These are phyloP conservation scores for Canavalia ensiformis DNA, from an alignment of 306 rosid genomes.

Conservation along the genomic window DNA sequence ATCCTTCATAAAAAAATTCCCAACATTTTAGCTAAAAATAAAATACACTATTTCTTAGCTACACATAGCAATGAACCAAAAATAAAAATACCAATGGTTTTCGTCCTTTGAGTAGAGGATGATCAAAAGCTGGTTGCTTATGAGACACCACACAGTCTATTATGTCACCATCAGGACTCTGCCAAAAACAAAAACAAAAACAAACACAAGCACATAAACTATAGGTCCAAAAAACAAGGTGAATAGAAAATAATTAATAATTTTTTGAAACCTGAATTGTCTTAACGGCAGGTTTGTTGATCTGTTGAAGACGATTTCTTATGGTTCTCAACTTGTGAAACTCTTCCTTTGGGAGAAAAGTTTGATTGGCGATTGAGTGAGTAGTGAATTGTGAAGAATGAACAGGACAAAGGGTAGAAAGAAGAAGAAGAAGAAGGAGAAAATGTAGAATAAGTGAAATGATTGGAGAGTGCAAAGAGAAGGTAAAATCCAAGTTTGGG, in stretches of 20 bases:
- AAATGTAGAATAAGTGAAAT: constrained; percentile 56
- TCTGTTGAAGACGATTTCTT: constrained; percentile 60
- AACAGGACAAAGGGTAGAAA: constrained; percentile 54
- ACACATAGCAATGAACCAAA: neutral
- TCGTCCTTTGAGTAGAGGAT: constrained; percentile 72
- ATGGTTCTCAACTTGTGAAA: constrained; percentile 56
- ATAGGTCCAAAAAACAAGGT: neutral
- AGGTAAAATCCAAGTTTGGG: constrained; percentile 64
- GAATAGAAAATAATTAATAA: neutral
- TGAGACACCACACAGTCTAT: constrained; percentile 82
- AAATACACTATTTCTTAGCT: neutral
- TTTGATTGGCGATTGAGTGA: constrained; percentile 53
- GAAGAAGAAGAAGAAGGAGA: constrained; percentile 48
- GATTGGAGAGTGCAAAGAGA: constrained; percentile 50
- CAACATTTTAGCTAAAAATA: too few relatives aligned
- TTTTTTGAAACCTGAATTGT: constrained; percentile 65
- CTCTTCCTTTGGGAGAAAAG: constrained; percentile 64
- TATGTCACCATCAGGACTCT: constrained; percentile 91
- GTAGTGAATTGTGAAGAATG: constrained; percentile 45
- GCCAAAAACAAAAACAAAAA: constrained; percentile 32
- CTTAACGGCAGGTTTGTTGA: constrained; percentile 78
- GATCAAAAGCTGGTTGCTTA: constrained; percentile 87
- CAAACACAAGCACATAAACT: neutral
- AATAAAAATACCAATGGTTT: constrained; percentile 70
- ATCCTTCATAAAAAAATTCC: constrained; percentile 55